Evolutionary conservation across 2,329 filamentous ascomycete genomes (phyloP).

Genomic region (Teratosphaeria zuluensis): DNA sequence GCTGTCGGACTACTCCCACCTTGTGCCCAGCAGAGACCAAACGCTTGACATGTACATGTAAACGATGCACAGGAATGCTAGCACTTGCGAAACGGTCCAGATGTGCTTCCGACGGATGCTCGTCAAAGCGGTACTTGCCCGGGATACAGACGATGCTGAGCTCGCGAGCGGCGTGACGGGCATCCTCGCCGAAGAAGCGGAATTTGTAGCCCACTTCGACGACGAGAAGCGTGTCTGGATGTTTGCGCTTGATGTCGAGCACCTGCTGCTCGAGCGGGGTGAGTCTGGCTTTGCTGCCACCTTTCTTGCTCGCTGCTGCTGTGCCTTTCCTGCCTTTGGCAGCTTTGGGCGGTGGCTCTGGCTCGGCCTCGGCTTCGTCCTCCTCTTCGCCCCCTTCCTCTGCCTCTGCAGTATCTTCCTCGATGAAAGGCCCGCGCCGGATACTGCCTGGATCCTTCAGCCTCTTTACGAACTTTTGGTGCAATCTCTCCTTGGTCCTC

Average conservation of each 20-base stretch:
- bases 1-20: slow-evolving; percentile 85
- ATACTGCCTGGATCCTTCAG: slow-evolving; percentile 79
- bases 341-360: slow-evolving; percentile 39
- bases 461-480: slow-evolving; percentile 80
- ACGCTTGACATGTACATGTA: slow-evolving; percentile 89
- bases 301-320: slow-evolving; percentile 54
- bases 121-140: slow-evolving; percentile 87
- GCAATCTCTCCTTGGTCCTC: slow-evolving; percentile 59
- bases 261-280: slow-evolving; percentile 93
- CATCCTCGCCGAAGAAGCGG: slow-evolving; percentile 93
- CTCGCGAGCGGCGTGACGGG: slow-evolving; percentile 76
- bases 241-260: slow-evolving; percentile 83
- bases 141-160: slow-evolving; percentile 94
- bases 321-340: slow-evolving; percentile 38
- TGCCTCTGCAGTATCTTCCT: slow-evolving; percentile 43
- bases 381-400: slow-evolving; percentile 49
- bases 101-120: slow-evolving; percentile 87
- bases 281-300: slow-evolving; percentile 54
- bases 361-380: slow-evolving; percentile 45
- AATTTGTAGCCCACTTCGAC: slow-evolving; percentile 98
- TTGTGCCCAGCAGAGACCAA: slow-evolving; percentile 89
- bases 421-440: slow-evolving; percentile 46
- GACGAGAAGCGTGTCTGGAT: slow-evolving; percentile 81
- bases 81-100: slow-evolving; percentile 87
- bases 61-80: slow-evolving; percentile 83